Percentiles rank a stretch among this genome's conserved stretches.
These are phyloP conservation scores for Sclerotinia nivalis DNA, from an alignment of 2,329 filamentous ascomycete species.

Conservation along the genomic window DNA sequence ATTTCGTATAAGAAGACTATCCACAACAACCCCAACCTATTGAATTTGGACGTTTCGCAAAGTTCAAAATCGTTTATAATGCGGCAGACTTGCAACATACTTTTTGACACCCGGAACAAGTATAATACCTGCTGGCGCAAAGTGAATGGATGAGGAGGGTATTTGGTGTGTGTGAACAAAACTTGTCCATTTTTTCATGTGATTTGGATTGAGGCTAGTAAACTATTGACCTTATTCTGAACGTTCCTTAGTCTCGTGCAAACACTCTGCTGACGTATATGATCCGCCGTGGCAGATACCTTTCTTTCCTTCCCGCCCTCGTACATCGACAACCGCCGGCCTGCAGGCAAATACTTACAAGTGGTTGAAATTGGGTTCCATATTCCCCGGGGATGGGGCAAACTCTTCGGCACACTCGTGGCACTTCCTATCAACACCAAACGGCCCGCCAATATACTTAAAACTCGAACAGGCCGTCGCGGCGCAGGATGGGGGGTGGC, in stretches of 20 bases:
- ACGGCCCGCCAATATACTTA: not conserved
- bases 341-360: not conserved
- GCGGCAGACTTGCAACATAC: not conserved
- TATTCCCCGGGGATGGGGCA: not conserved
- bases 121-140: not conserved
- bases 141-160: not conserved
- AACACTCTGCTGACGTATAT: not conserved
- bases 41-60: not conserved
- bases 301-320: not conserved
- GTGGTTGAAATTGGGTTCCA: not conserved
- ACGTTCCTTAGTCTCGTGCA: not conserved
- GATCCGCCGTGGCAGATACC: not conserved
- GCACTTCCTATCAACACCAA: not conserved
- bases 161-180: not conserved
- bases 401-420: not conserved
- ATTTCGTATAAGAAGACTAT: not conserved
- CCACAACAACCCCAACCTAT: not conserved
- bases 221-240: not conserved
- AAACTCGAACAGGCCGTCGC: not conserved
- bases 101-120: not conserved
- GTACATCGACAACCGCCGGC: not conserved
- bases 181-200: not conserved
- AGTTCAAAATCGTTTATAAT: not conserved
- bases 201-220: not conserved
- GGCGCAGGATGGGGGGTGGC: not conserved